phyloP scores from a whole-genome alignment of 176 grass and related monocot genomes.

The Bothriochloa decipiens region DNA sequence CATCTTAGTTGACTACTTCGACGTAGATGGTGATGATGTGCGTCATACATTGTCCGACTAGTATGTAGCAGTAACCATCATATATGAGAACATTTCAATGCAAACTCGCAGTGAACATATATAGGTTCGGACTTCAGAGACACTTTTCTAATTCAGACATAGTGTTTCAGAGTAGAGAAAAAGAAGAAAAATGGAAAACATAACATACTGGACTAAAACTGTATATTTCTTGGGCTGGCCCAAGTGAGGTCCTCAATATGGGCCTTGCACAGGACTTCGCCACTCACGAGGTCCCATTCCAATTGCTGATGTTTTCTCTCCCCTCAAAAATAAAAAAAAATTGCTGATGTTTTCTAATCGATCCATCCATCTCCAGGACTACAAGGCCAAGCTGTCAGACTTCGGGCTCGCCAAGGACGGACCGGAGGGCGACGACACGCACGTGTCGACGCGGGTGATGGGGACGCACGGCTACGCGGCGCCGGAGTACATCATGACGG shows the following conservation, averaged over 20 bases:
- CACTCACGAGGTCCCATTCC: too few relatives aligned
- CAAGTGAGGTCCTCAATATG: neutral
- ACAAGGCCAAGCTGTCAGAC: conserved; percentile 88
- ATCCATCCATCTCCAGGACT: conserved; percentile 50
- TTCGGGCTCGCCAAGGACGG: conserved; percentile 95
- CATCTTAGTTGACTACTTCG: neutral
- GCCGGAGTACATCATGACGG: conserved; percentile 98
- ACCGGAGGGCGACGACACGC: conserved; percentile 80
- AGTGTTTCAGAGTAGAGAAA: too few relatives aligned
- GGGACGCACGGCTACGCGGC: conserved; percentile 89
- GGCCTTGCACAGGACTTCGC: neutral
- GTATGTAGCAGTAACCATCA: neutral
- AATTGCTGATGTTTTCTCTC: too few relatives aligned
- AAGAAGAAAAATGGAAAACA: neutral
- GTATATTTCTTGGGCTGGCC: neutral
- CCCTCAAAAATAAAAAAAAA: too few relatives aligned
- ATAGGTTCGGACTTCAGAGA: too few relatives aligned
- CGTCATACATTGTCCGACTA: too few relatives aligned
- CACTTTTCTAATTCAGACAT: too few relatives aligned
- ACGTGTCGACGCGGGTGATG: conserved; percentile 92
- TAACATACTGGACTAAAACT: neutral
- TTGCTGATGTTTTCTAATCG: too few relatives aligned
- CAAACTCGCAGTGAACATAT: neutral
- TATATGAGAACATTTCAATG: neutral
- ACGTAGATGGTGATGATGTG: neutral